These are phyloP conservation scores for Cladophialophora carrionii DNA, from an alignment of 2,329 filamentous ascomycete species.

Conservation along the genomic window DNA sequence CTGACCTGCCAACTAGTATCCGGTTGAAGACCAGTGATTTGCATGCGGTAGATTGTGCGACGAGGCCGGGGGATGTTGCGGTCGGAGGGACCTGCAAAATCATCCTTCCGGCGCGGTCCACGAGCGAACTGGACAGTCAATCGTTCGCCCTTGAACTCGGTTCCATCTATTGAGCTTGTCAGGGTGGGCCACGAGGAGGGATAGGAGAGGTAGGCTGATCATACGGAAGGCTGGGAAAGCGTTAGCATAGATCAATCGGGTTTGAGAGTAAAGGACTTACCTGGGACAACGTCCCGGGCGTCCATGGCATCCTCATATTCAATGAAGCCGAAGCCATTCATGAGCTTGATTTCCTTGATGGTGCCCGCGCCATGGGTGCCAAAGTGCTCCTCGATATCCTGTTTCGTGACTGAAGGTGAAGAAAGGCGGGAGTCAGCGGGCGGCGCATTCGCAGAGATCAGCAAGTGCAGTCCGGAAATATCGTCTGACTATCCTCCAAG, in stretches of 20 bases:
- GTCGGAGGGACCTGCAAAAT: conserved; percentile 65
- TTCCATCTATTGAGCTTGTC: conserved; percentile 71
- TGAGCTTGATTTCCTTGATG: conserved; percentile 98
- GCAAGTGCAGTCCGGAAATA: conserved; percentile 27
- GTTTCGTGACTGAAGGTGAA: conserved; percentile 75
- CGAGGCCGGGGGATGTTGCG: conserved; percentile 75
- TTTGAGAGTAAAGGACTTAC: conserved; percentile 59
- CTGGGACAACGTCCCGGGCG: conserved; percentile 95
- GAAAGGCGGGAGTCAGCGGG: conserved; percentile 33
- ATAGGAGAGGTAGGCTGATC: conserved; percentile 6
- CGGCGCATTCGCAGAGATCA: conserved; percentile 20
- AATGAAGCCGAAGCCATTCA: conserved; percentile 99
- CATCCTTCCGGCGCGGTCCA: conserved; percentile 72
- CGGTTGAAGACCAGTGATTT: conserved; percentile 92
- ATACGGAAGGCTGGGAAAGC: conserved; percentile 33
- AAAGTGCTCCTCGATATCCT: conserved; percentile 95
- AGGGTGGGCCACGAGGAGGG: conserved; percentile 31
- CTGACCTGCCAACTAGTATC: conserved; percentile 99
- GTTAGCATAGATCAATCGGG: conserved; percentile 11
- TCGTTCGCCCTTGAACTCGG: conserved; percentile 96
- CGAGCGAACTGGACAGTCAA: conserved; percentile 98
- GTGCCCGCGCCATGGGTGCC: conserved; percentile 93
- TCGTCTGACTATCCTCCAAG: conserved; percentile 30
- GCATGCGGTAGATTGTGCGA: conserved; percentile 94
- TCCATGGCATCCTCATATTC: conserved; percentile 99